Evolutionary conservation across 495 filamentous ascomycete genomes (phyloP).

Genomic region (Xylaria scruposa): DNA sequence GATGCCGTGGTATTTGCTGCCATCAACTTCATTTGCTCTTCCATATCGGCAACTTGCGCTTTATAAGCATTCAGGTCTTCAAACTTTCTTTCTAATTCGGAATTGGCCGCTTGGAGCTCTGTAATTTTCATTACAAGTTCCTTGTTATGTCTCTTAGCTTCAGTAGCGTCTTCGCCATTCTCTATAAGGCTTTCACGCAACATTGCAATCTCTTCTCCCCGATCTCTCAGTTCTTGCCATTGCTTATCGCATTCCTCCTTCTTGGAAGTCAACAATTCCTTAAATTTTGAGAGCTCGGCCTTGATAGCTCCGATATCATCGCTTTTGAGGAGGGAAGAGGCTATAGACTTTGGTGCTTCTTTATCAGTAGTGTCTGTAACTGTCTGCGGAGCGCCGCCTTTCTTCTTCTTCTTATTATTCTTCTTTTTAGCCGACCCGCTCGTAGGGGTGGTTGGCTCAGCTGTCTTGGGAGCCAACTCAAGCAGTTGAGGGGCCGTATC

Average conservation of each 20-base stretch:
- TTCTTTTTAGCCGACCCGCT: conserved; percentile 68
- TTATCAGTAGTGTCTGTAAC: conserved; percentile 32
- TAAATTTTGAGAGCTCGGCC: conserved; percentile 54
- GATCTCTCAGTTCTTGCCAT: too few species aligned
- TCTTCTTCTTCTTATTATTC: conserved; percentile 95
- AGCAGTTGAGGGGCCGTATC: conserved; percentile 46
- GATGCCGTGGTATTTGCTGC: neutral
- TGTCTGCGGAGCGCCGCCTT: conserved; percentile 54
- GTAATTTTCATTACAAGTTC: conserved; percentile 69
- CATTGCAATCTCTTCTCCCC: neutral
- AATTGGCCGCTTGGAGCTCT: neutral
- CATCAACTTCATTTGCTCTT: neutral
- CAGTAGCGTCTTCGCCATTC: neutral
- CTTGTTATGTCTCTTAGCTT: conserved; percentile 56
- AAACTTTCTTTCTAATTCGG: conserved; percentile 31
- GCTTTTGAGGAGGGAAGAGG: conserved; percentile 35
- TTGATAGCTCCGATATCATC: conserved; percentile 43
- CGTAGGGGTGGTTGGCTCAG: conserved; percentile 31
- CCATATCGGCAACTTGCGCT: neutral
- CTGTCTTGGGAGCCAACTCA: conserved; percentile 28
- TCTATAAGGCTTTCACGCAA: neutral
- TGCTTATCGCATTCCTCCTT: neutral
- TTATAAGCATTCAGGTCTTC: conserved; percentile 12
- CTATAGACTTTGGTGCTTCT: conserved; percentile 40
- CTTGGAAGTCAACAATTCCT: conserved; percentile 56